Percentiles rank a stretch among this genome's conserved stretches.
Conservation (phyloP, 2,329 filamentous ascomycete species). For the Botrytis fabae region DNA sequence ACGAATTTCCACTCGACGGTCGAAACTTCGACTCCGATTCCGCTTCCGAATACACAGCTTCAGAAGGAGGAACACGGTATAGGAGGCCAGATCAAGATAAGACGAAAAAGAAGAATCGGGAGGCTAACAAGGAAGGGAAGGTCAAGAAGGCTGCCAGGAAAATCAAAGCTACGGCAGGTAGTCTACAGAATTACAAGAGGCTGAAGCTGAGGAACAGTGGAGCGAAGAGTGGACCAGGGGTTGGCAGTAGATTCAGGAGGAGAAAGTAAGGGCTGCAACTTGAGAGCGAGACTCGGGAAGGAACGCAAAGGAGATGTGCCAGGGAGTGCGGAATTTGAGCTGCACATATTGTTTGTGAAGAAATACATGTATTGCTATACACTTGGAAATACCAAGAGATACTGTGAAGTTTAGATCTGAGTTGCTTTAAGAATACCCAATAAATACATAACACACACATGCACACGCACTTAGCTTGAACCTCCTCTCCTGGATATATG, state of each 20-base stretch:
- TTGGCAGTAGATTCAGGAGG: constrained; percentile 59
- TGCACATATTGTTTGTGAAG: not conserved
- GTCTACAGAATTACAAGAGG: constrained; percentile 59
- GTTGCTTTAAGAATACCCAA: not conserved
- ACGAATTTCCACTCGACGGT: constrained; percentile 29
- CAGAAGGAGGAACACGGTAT: constrained; percentile 41
- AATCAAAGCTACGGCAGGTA: constrained; percentile 63
- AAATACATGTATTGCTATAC: not conserved
- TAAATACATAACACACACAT: not conserved
- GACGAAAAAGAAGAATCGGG: constrained; percentile 28
- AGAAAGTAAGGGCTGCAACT: constrained; percentile 41
- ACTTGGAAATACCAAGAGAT: not conserved
- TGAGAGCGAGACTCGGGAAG: not conserved
- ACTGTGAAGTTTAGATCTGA: not conserved
- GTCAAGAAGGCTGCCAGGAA: constrained; percentile 58
- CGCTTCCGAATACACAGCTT: constrained; percentile 41
- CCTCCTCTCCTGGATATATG: not conserved
- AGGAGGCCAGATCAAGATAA: constrained; percentile 38
- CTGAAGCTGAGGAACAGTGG: constrained; percentile 64
- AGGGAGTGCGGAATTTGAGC: not conserved
- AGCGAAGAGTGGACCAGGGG: constrained; percentile 60
- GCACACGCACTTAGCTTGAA: not conserved
- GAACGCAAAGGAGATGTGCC: not conserved
- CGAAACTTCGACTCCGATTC: constrained; percentile 40
- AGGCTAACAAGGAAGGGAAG: constrained; percentile 41